Conservation (phyloP, 2,329 filamentous ascomycete species). For the Neonectria punicea region DNA sequence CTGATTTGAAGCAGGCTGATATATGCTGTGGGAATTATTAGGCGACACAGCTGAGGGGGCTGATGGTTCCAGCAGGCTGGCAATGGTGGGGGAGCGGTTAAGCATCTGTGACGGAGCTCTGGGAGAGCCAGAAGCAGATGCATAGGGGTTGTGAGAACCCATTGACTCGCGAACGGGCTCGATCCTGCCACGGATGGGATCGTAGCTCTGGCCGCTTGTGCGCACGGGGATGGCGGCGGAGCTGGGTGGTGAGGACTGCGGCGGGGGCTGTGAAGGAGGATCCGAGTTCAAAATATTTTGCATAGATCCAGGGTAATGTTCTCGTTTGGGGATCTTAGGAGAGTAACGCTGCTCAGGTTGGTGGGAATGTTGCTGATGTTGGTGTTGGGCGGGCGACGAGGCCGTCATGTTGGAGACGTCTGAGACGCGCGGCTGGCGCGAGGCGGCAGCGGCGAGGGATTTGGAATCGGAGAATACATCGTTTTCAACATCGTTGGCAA, state of each 20-base stretch:
- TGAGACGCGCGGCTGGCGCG: constrained; percentile 37
- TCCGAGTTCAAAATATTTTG: constrained; percentile 67
- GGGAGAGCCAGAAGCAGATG: constrained; percentile 61
- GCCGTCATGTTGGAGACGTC: constrained; percentile 40
- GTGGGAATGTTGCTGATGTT: constrained; percentile 43
- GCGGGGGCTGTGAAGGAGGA: constrained; percentile 41
- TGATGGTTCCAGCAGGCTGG: constrained; percentile 80
- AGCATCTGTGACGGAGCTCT: constrained; percentile 51
- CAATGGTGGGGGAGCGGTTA: constrained; percentile 81
- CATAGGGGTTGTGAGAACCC: constrained; percentile 60
- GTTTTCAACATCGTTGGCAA: constrained; percentile 51
- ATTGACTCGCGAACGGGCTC: constrained; percentile 73
- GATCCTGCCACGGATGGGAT: constrained; percentile 85
- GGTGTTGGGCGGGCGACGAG: constrained; percentile 43
- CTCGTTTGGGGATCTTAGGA: constrained; percentile 62
- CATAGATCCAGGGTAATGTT: constrained; percentile 63
- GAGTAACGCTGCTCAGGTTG: constrained; percentile 49
- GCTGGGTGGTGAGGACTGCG: constrained; percentile 49
- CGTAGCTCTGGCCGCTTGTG: constrained; percentile 85
- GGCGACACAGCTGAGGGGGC: constrained; percentile 46
- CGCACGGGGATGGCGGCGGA: constrained; percentile 60
- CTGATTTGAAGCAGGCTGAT: constrained; percentile 42
- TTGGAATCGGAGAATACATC: constrained; percentile 50
- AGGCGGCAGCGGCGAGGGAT: constrained; percentile 46
- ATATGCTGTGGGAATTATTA: constrained; percentile 42